Percentiles rank a stretch among this genome's conserved stretches.
phyloP scores from a whole-genome alignment of 352 stramenopile species.

The Globisporangium uncinulatum region DNA sequence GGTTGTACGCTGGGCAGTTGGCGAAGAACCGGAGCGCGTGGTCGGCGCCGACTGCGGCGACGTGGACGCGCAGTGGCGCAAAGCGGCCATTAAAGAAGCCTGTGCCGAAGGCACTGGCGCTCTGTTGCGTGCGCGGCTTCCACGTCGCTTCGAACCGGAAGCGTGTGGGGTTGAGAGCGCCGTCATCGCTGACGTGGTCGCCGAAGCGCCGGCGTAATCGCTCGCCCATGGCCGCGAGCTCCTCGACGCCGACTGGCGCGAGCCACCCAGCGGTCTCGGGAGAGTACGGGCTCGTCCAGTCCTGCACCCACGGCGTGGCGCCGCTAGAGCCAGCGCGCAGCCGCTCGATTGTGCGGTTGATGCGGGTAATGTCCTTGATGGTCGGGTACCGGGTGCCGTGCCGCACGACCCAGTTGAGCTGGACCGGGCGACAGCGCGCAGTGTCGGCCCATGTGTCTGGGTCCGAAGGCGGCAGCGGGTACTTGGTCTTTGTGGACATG shows the following conservation, averaged over 20 bases:
- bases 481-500: constrained; percentile 83
- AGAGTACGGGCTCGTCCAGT: constrained; percentile 53
- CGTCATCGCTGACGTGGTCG: constrained; percentile 3
- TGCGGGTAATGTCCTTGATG: constrained; percentile 69
- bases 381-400: constrained; percentile 79
- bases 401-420: constrained; percentile 76
- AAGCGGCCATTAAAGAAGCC: constrained; percentile 58
- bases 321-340: not conserved
- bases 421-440: constrained; percentile 34
- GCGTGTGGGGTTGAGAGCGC: constrained; percentile 24
- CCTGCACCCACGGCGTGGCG: constrained; percentile 21
- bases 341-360: constrained; percentile 33
- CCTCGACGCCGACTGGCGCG: constrained; percentile 41
- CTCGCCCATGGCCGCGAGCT: constrained; percentile 54
- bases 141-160: constrained; percentile 78
- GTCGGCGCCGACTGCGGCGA: constrained; percentile 43
- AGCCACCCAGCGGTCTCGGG: constrained; percentile 41
- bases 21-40: constrained; percentile 76
- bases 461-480: constrained; percentile 19
- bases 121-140: constrained; percentile 77
- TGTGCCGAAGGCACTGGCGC: constrained; percentile 64
- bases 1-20: constrained; percentile 68
- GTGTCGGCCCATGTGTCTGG: constrained; percentile 1
- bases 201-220: constrained; percentile 48
- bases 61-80: constrained; percentile 54